phyloP scores from a whole-genome alignment of 257 asterid species.

The Capsicum pubescens region DNA sequence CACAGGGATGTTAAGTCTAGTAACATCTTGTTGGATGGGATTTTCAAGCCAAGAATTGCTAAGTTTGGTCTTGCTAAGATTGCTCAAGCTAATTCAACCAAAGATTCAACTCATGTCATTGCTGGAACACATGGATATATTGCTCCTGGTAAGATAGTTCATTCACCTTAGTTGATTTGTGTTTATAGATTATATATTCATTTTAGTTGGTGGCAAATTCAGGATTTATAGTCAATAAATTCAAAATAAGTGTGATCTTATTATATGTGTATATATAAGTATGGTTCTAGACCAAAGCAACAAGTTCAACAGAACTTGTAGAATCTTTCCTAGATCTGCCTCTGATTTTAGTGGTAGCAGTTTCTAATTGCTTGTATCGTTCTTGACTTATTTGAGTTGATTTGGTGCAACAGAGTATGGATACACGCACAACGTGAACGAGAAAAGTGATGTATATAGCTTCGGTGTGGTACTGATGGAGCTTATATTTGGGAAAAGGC shows the following conservation, averaged over 20 bases:
- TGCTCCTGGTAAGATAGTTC: too few species aligned
- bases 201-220: too few species aligned
- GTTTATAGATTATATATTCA: too few species aligned
- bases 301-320: too few species aligned
- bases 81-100: slow-evolving; percentile 44
- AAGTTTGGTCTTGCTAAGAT: slow-evolving; percentile 92
- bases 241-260: too few species aligned
- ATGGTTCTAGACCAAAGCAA: too few species aligned
- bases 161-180: too few species aligned
- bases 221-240: too few species aligned
- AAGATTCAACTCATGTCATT: slow-evolving; percentile 68
- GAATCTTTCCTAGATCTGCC: too few species aligned
- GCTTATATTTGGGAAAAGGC: slow-evolving; percentile 83
- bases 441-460: slow-evolving; percentile 89
- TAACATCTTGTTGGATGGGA: slow-evolving; percentile 79
- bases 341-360: too few species aligned
- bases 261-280: too few species aligned
- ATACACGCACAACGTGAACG: slow-evolving; percentile 71
- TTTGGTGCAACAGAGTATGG: slow-evolving; percentile 67
- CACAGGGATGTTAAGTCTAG: slow-evolving; percentile 94
- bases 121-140: slow-evolving; percentile 95
- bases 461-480: slow-evolving; percentile 95
- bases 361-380: neutral
- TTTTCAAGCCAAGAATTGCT: slow-evolving; percentile 75
- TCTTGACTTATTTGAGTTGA: neutral